These are phyloP conservation scores for Kodamaea arcana DNA, from an alignment of 1,139 yeast species.

Conservation along the genomic window DNA sequence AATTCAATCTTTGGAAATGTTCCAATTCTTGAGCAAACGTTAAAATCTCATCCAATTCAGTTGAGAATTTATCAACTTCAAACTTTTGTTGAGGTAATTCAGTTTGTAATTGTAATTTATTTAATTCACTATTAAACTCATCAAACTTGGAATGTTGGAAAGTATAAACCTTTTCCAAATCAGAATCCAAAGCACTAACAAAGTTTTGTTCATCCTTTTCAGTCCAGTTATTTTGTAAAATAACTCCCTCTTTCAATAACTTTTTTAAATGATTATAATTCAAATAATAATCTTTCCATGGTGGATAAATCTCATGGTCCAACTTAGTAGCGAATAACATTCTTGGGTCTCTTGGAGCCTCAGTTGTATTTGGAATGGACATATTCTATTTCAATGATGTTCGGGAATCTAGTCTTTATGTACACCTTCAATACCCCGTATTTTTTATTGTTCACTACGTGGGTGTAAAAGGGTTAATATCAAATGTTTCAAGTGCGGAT, in stretches of 20 bases:
- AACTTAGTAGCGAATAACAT: conserved; percentile 89
- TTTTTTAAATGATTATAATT: conserved; percentile 76
- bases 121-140: conserved; percentile 61
- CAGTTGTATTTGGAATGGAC: neutral
- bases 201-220: conserved; percentile 70
- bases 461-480: too few species aligned
- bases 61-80: conserved; percentile 55
- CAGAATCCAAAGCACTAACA: conserved; percentile 76
- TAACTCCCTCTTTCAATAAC: conserved; percentile 73
- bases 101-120: conserved; percentile 52
- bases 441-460: too few species aligned
- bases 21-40: conserved; percentile 81
- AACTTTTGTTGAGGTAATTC: conserved; percentile 33
- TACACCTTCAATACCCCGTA: too few species aligned
- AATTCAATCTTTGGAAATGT: conserved; percentile 84
- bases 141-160: conserved; percentile 75
- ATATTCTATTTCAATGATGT: too few species aligned
- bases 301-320: conserved; percentile 75
- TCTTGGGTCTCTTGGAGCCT: conserved; percentile 9
- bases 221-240: conserved; percentile 38
- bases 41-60: conserved; percentile 67
- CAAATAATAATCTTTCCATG: conserved; percentile 85
- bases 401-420: too few species aligned
- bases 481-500: too few species aligned
- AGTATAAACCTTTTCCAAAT: conserved; percentile 87